Evolutionary conservation across 495 filamentous ascomycete species (phyloP).

Genomic region (Xylaria bambusicola): DNA sequence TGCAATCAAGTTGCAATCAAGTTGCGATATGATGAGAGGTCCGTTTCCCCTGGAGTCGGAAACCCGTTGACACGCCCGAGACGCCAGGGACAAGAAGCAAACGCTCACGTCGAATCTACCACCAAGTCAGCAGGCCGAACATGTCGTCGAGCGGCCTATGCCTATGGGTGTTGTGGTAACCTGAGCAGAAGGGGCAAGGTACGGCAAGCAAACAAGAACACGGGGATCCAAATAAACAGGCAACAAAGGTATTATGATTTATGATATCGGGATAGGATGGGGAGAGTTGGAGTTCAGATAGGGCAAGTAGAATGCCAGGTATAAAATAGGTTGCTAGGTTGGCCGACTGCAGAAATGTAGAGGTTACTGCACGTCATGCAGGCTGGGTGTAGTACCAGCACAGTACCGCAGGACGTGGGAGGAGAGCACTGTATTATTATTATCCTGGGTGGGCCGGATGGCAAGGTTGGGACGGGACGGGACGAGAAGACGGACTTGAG

Average conservation of each 20-base stretch:
- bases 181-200: background rate
- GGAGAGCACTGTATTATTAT: background rate
- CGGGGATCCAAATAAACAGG: background rate
- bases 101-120: background rate
- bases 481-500: constrained; percentile 11
- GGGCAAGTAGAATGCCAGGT: background rate
- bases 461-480: constrained; percentile 18
- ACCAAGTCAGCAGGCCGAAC: background rate
- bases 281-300: background rate
- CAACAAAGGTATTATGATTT: too few species aligned
- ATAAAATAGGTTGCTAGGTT: background rate
- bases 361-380: constrained; percentile 8
- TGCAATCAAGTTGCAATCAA: background rate
- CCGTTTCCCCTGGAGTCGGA: too few species aligned
- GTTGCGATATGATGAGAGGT: too few species aligned
- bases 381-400: background rate
- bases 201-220: background rate
- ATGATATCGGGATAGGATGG: background rate
- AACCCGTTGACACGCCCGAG: background rate
- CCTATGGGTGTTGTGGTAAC: background rate
- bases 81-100: background rate
- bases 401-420: background rate
- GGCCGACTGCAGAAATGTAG: background rate
- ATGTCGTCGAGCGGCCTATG: background rate
- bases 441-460: background rate